Evolutionary conservation across 495 filamentous ascomycete genomes (phyloP).

Genomic region (Ascodesmis nigricans): DNA sequence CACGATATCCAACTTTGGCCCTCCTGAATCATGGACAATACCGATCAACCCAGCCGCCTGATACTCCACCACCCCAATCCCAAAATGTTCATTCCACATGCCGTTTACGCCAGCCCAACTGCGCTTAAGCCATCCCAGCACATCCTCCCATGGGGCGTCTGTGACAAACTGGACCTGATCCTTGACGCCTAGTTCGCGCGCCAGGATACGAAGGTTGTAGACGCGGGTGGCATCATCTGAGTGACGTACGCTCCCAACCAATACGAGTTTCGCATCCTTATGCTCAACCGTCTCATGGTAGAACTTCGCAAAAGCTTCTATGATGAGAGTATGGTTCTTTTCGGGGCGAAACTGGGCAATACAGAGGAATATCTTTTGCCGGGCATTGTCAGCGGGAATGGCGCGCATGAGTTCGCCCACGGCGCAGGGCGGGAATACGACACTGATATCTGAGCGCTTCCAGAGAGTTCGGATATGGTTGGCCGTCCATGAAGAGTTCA

Average conservation of each 20-base stretch:
- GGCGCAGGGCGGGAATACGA: constrained; percentile 81
- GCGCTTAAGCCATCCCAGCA: constrained; percentile 50
- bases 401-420: constrained; percentile 56
- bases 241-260: constrained; percentile 76
- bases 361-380: constrained; percentile 56
- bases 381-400: constrained; percentile 36
- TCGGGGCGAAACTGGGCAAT: constrained; percentile 95
- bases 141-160: constrained; percentile 69
- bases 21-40: constrained; percentile 80
- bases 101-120: constrained; percentile 75
- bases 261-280: constrained; percentile 42
- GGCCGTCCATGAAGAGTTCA: constrained; percentile 87
- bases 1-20: constrained; percentile 84
- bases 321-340: constrained; percentile 74
- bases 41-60: constrained; percentile 81
- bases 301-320: constrained; percentile 64
- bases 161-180: constrained; percentile 67
- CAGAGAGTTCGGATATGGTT: constrained; percentile 62
- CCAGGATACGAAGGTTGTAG: constrained; percentile 71
- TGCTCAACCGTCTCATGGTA: constrained; percentile 19
- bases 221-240: constrained; percentile 65
- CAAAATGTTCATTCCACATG: constrained; percentile 99
- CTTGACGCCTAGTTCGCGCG: constrained; percentile 67
- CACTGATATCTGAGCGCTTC: constrained; percentile 32
- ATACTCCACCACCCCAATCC: constrained; percentile 95